Conservation (phyloP, 78 protist genomes). For the Carpediemonas membranifera region DNA sequence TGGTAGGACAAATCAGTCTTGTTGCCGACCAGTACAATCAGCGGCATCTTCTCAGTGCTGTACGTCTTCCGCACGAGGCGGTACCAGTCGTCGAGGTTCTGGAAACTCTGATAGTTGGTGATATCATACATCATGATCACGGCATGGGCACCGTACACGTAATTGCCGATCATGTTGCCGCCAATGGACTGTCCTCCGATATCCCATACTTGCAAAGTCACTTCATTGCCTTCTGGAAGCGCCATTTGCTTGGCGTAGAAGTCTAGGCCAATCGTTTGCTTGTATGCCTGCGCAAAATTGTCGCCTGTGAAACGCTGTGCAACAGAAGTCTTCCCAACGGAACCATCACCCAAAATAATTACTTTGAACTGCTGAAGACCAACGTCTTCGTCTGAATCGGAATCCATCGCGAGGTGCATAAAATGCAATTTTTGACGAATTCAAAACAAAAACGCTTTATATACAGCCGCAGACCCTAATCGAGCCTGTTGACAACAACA, state of each 20-base stretch:
- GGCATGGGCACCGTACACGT: conserved; percentile 49
- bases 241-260: conserved; percentile 38
- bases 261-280: conserved; percentile 67
- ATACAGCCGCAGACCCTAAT: too few relatives aligned
- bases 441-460: too few relatives aligned
- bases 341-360: conserved; percentile 56
- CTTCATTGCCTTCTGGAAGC: conserved; percentile 21
- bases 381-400: conserved; percentile 20
- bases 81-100: conserved; percentile 56
- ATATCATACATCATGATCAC: conserved; percentile 38
- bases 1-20: conserved; percentile 40
- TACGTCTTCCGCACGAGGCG: not conserved
- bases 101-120: conserved; percentile 40
- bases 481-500: too few relatives aligned
- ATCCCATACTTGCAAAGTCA: conserved; percentile 54
- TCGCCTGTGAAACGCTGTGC: conserved; percentile 38
- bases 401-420: too few relatives aligned
- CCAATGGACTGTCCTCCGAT: conserved; percentile 70
- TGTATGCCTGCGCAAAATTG: conserved; percentile 34
- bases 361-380: conserved; percentile 17
- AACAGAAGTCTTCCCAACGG: conserved; percentile 63
- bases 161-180: conserved; percentile 47
- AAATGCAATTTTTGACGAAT: too few relatives aligned
- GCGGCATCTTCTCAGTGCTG: not conserved
- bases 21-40: conserved; percentile 24